phyloP scores from a whole-genome alignment of 1,284 basidiomycete species.

The Malassezia dermatis region DNA sequence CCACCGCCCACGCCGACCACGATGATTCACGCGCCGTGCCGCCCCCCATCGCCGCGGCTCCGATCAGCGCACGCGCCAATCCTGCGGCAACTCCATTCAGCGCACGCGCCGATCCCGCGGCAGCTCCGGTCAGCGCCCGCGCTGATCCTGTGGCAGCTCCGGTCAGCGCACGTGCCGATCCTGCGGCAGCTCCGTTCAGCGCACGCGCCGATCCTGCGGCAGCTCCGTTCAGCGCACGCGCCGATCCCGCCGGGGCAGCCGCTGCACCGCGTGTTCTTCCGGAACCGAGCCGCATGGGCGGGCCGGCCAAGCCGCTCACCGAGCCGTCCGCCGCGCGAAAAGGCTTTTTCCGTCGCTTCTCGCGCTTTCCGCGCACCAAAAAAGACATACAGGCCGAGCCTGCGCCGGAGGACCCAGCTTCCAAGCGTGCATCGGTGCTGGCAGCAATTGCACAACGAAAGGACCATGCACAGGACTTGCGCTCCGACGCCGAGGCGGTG shows the following conservation, averaged over 20 bases:
- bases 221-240: no score
- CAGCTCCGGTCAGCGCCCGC: no score
- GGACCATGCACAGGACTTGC: slow-evolving; percentile 4
- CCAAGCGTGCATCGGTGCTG: neutral
- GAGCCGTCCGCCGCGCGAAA: neutral
- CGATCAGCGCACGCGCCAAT: neutral
- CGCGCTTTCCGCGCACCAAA: neutral
- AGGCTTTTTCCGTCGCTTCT: neutral
- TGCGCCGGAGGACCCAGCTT: neutral
- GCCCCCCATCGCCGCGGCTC: neutral
- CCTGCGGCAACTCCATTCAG: no score
- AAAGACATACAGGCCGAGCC: neutral
- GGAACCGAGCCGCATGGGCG: neutral
- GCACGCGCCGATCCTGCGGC: neutral
- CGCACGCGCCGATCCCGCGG: neutral
- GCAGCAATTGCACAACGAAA: neutral
- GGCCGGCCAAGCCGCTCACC: neutral
- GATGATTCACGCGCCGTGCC: neutral
- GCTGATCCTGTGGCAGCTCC: neutral
- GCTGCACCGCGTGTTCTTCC: neutral
- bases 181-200: no score
- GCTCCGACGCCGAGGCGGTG: slow-evolving; percentile 3
- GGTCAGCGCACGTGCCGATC: neutral
- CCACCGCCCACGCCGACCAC: neutral
- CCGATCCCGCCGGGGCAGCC: neutral